Base-by-base conservation (phyloP, 805 yeast species). In the Sugiyamaella mastotermitis region DNA sequence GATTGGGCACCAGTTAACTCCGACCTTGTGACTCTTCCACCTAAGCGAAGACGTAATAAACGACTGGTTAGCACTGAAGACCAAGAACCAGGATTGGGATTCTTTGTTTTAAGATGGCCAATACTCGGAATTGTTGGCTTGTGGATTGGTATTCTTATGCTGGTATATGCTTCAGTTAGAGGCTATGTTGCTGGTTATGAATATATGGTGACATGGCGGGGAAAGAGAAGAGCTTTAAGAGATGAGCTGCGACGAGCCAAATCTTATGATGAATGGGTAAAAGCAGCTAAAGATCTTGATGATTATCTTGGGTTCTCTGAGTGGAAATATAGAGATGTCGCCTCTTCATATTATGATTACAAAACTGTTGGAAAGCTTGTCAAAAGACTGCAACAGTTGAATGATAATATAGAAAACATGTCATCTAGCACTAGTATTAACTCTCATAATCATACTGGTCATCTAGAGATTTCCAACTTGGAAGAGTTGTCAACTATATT, bases 291-390 rank as follows among this genome's bases (percentile, higher is more conserved):
- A 25, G 61, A 58, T 6, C 55, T 83, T 33, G 92, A 83, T 52
- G 58, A 66, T 23, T 70, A 62, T 50, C 61, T 82, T 22, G 74
- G 78, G 4, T 59, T 78, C n/a, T 75, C 74, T 45, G 64, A 68
- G 32, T 83, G 94, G 94, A 70, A 74, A 32, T 21, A 33, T 13
- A 50, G 59, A 6, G 76, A 75, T 43, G 78, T 80, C 16, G 62
- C 65, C 40, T 80, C 79, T 47, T 74, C 76, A 17, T 79, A 76
- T 53, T 83, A 83, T 54, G 90, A 83, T 55, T 78, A 74, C 58
- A 69, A 66, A 26, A 77, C 84, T 0, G 60, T 83, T 6, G 57
- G 65, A 31, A 60, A 72, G 32, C 71, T 79, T 0, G 65, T 72
- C 4, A 22, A 22, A 10, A 22, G 24, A 7, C 24, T 22, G 7